Percentiles rank a stretch among this genome's conserved stretches.
These are phyloP conservation scores for Lentinula aciculospora DNA, from an alignment of 768 basidiomycete species.

Conservation along the genomic window DNA sequence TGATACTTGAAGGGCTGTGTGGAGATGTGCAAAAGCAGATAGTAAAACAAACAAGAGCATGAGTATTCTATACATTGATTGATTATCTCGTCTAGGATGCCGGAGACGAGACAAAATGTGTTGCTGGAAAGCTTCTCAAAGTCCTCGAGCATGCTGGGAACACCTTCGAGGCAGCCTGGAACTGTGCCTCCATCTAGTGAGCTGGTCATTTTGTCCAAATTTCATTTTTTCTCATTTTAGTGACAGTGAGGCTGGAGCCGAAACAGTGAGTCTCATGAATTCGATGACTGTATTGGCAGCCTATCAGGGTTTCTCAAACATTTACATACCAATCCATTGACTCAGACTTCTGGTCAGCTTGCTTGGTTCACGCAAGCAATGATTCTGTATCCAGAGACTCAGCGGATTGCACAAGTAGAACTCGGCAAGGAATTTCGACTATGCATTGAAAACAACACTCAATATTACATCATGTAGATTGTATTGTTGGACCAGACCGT, in stretches of 20 bases:
- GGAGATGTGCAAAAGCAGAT: background rate
- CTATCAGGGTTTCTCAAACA: background rate
- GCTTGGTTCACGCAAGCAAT: slow-evolving; percentile 29
- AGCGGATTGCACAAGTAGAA: slow-evolving; percentile 28
- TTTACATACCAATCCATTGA: slow-evolving; percentile 8
- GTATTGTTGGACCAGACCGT: slow-evolving; percentile 23
- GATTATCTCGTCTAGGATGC: background rate
- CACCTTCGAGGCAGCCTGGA: background rate
- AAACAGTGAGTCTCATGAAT: slow-evolving; percentile 6
- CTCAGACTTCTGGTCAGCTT: slow-evolving; percentile 29
- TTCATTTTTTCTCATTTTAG: background rate
- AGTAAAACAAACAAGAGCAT: too few relatives aligned
- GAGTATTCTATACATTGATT: too few relatives aligned
- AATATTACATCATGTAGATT: slow-evolving; percentile 16
- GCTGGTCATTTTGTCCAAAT: background rate
- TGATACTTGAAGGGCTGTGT: slow-evolving; percentile 13
- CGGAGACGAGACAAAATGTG: background rate
- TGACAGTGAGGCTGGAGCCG: background rate
- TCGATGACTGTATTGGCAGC: background rate
- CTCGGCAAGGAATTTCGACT: slow-evolving; percentile 10
- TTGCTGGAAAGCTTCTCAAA: background rate
- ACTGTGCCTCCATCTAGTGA: background rate
- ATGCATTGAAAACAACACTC: too few relatives aligned
- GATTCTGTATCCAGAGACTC: slow-evolving; percentile 27
- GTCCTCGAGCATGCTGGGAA: too few relatives aligned